Percentiles rank a stretch among this genome's conserved stretches.
phyloP scores from a whole-genome alignment of 495 filamentous ascomycete genomes.

The Penicillium steckii region DNA sequence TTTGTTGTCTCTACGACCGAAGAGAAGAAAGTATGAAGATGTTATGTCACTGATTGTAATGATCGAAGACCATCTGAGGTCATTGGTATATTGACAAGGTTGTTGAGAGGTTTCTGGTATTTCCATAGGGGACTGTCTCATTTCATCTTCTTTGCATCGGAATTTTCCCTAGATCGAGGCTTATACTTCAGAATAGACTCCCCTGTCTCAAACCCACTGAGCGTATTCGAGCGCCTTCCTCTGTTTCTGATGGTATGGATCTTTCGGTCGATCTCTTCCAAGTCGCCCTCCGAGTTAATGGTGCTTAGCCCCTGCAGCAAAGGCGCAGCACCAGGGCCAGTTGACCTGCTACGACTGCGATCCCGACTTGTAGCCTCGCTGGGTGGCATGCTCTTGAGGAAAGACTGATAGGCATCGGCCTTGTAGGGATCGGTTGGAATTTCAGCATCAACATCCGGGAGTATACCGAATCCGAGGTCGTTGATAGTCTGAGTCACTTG shows the following conservation, averaged over 20 bases:
- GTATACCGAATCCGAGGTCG: constrained; percentile 84
- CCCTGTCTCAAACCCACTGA: constrained; percentile 19
- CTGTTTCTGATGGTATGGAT: constrained; percentile 72
- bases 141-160: constrained; percentile 18
- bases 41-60: neutral
- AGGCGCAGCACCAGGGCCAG: constrained; percentile 46
- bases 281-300: constrained; percentile 66
- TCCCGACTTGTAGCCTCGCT: constrained; percentile 52
- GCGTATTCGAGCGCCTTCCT: constrained; percentile 41
- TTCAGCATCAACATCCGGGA: constrained; percentile 79
- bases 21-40: neutral
- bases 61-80: neutral
- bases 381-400: constrained; percentile 28
- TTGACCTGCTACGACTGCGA: constrained; percentile 61
- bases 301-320: constrained; percentile 60
- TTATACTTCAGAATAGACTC: constrained; percentile 26
- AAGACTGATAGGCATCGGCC: constrained; percentile 33
- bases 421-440: constrained; percentile 60
- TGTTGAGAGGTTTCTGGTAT: neutral
- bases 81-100: neutral
- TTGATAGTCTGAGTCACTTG: constrained; percentile 85
- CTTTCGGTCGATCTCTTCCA: constrained; percentile 76
- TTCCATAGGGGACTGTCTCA: constrained; percentile 3
- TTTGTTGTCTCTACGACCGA: constrained; percentile 1
- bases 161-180: neutral